Evolutionary conservation across 345 rosid species (phyloP).

Genomic region (Pistacia atlantica): DNA sequence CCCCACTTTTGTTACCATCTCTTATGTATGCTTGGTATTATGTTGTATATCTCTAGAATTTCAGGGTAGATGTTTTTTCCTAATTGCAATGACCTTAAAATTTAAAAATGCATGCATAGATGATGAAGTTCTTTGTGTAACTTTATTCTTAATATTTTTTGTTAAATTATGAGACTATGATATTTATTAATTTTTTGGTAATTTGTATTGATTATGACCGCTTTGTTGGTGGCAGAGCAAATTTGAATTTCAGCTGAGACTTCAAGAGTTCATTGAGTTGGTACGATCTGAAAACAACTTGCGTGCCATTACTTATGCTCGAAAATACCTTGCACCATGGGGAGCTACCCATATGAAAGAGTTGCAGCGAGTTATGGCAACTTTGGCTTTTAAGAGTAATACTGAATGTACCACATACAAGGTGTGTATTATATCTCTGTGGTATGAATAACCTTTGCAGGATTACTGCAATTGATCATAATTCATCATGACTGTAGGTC

Average conservation of each 20-base stretch:
- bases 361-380: slow-evolving; percentile 74
- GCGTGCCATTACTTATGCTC: slow-evolving; percentile 79
- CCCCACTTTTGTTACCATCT: not conserved
- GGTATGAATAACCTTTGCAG: not conserved
- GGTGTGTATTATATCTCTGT: slow-evolving; percentile 56
- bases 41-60: not conserved
- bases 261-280: slow-evolving; percentile 92
- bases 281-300: slow-evolving; percentile 72
- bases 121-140: not conserved
- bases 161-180: not conserved
- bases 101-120: not conserved
- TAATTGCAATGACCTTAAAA: not conserved
- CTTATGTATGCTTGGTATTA: not conserved
- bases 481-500: not conserved
- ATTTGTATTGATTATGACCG: not conserved
- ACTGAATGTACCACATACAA: slow-evolving; percentile 80
- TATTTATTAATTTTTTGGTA: not conserved
- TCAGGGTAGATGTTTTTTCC: not conserved
- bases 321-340: slow-evolving; percentile 87
- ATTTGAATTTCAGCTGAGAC: slow-evolving; percentile 91
- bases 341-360: slow-evolving; percentile 87
- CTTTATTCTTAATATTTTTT: not conserved
- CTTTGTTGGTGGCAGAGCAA: slow-evolving; percentile 67
- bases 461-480: slow-evolving; percentile 2
- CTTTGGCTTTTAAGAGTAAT: slow-evolving; percentile 83